These are phyloP conservation scores for Kwoniella sp. DNA, from an alignment of 768 basidiomycete species.

Conservation along the genomic window DNA sequence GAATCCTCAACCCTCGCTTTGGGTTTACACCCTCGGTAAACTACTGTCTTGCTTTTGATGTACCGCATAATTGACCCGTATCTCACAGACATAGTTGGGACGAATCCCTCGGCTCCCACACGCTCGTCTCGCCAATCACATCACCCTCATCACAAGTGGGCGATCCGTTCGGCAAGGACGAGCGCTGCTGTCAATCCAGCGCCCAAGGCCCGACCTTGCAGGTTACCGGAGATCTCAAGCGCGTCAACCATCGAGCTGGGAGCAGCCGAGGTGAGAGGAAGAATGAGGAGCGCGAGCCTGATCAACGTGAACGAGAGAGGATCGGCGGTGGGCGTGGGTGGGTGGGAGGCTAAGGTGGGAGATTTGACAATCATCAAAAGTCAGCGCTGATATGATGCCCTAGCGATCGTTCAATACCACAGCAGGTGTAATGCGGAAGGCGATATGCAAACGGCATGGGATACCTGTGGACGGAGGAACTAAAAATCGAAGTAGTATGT, in stretches of 20 bases:
- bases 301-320: constrained; percentile 48
- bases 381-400: too few species aligned
- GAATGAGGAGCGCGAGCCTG: constrained; percentile 46
- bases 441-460: too few species aligned
- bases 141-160: neutral
- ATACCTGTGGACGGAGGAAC: neutral
- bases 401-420: too few species aligned
- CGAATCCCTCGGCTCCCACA: too few species aligned
- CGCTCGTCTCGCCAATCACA: too few species aligned
- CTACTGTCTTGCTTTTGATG: too few species aligned
- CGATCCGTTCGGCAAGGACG: constrained; percentile 38
- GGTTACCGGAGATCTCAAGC: constrained; percentile 44
- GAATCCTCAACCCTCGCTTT: too few species aligned
- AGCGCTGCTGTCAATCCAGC: constrained; percentile 44
- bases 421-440: too few species aligned
- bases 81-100: too few species aligned
- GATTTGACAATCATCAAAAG: neutral
- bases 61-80: too few species aligned
- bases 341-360: constrained; percentile 18
- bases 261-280: constrained; percentile 51
- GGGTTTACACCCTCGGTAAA: too few species aligned
- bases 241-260: constrained; percentile 45
- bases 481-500: neutral
- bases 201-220: constrained; percentile 45
- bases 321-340: constrained; percentile 37